Conservation (phyloP, 2,329 filamentous ascomycete genomes). For the Fusarium incarnatum region DNA sequence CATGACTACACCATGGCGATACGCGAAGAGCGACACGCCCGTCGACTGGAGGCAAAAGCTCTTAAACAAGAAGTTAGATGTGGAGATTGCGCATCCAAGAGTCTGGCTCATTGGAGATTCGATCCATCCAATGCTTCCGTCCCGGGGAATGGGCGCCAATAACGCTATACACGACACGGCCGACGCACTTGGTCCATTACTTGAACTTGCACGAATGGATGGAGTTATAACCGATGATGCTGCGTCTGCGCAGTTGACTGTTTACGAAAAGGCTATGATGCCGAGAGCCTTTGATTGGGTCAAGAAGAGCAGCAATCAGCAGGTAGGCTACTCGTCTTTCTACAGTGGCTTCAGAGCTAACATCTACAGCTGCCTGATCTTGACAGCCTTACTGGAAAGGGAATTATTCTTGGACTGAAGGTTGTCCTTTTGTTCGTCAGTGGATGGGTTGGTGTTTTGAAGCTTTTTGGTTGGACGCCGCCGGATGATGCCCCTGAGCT, state of each 20-base stretch:
- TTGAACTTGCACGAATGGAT: accelerated
- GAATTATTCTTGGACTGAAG: neutral
- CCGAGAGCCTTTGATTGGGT: neutral
- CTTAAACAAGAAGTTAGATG: accelerated
- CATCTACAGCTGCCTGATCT: neutral
- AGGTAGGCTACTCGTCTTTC: neutral
- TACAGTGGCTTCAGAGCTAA: neutral
- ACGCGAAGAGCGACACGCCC: neutral
- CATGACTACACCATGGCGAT: neutral
- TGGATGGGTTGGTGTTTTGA: neutral
- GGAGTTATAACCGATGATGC: neutral
- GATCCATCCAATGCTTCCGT: neutral
- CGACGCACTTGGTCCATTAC: neutral
- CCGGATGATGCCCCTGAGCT: neutral
- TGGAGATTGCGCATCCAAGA: accelerated
- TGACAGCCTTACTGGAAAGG: neutral
- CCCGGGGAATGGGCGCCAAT: neutral
- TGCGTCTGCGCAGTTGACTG: accelerated
- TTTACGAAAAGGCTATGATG: neutral
- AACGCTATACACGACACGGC: neutral
- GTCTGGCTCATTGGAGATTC: neutral
- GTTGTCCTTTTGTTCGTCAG: accelerated
- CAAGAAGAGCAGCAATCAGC: neutral
- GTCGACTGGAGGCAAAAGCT: neutral
- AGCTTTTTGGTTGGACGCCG: neutral